Conservation (phyloP, 257 asterid genomes). For the Schizonepeta tenuifolia region DNA sequence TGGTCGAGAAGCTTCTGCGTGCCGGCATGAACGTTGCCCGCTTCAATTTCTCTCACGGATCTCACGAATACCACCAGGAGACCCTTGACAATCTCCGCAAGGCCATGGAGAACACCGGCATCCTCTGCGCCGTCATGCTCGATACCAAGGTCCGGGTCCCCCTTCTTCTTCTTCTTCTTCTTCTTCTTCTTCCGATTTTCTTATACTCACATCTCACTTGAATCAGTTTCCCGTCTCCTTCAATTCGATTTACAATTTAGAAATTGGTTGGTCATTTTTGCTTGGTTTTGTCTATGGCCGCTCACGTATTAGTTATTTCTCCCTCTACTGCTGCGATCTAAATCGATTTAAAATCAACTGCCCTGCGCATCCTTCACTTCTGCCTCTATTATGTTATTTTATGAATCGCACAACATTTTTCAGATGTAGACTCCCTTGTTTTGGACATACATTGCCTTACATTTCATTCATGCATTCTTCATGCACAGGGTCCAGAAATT, state of each 20-base stretch:
- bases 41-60: slow-evolving; percentile 78
- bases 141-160: slow-evolving; percentile 79
- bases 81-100: slow-evolving; percentile 69
- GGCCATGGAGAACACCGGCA: slow-evolving; percentile 75
- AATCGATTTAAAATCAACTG: neutral
- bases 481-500: slow-evolving; percentile 68
- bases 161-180: too few relatives aligned
- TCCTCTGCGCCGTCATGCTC: slow-evolving; percentile 79
- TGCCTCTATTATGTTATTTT: neutral
- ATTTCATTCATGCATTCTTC: neutral
- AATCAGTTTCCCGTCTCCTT: neutral
- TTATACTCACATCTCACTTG: too few relatives aligned
- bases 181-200: neutral
- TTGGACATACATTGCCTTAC: neutral
- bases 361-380: neutral
- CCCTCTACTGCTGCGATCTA: neutral
- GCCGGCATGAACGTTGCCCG: slow-evolving; percentile 84
- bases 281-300: too few relatives aligned
- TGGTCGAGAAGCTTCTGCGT: slow-evolving; percentile 69
- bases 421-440: slow-evolving; percentile 1
- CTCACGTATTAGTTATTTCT: neutral
- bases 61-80: slow-evolving; percentile 77
- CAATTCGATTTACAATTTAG: neutral
- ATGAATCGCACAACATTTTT: neutral
- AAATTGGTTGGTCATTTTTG: too few relatives aligned